A percentile compares a stretch with the other conserved stretches of the same genome.
Evolutionary conservation across 2,329 filamentous ascomycete genomes (phyloP).

Genomic region (Sporothrix pseudoabietina): DNA sequence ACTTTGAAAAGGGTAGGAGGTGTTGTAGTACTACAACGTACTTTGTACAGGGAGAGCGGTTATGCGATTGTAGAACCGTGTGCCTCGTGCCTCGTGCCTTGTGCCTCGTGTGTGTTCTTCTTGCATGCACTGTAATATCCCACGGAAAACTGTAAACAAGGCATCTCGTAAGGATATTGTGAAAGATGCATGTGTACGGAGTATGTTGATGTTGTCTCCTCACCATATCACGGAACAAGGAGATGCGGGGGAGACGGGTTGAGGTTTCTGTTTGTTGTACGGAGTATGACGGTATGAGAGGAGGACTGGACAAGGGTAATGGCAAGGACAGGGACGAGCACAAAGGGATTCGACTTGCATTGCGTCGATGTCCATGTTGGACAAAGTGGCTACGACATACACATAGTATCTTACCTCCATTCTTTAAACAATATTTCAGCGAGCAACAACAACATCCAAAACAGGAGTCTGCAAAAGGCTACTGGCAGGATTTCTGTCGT

Average conservation of each 20-base stretch:
- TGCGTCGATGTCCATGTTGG: neutral
- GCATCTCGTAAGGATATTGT: conserved; percentile 8
- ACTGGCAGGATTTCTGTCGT: neutral
- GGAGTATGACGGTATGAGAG: neutral
- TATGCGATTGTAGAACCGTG: conserved; percentile 6
- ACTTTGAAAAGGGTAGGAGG: neutral
- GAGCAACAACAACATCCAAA: neutral
- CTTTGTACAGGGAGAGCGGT: neutral
- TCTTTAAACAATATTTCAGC: neutral
- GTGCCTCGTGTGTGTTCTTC: neutral
- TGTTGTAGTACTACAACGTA: neutral
- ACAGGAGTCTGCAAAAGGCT: neutral
- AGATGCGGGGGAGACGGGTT: neutral
- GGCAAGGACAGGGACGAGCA: neutral
- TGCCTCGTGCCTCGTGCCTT: neutral
- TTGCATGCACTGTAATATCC: neutral
- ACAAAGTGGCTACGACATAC: neutral
- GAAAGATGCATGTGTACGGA: neutral
- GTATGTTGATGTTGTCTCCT: neutral
- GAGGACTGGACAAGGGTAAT: neutral
- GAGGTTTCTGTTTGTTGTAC: neutral
- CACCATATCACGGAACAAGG: neutral
- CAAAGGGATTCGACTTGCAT: neutral
- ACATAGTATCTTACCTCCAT: no score
- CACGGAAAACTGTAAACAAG: neutral